Conservation (phyloP, 202 grass and related monocot species). For the Schoenoplectus tabernaemontani region DNA sequence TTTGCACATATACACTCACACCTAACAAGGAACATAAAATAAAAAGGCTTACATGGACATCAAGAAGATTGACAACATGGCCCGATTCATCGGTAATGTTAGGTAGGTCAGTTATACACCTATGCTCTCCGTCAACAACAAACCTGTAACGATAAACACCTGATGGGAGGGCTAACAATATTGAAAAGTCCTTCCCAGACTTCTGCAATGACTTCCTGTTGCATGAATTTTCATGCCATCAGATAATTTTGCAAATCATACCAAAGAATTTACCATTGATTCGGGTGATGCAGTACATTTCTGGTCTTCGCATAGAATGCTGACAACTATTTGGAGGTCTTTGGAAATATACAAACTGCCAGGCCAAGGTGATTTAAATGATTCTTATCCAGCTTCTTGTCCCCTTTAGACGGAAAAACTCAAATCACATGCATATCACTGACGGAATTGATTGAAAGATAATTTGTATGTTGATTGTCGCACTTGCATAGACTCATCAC, state of each 20-base stretch:
- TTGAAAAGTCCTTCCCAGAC: conserved; percentile 86
- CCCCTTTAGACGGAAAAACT: background rate
- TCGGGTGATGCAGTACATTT: background rate
- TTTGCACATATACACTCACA: conserved; percentile 1
- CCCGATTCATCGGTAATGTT: conserved; percentile 69
- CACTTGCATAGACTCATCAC: background rate
- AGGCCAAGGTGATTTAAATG: background rate
- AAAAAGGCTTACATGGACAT: conserved; percentile 80
- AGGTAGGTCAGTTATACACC: conserved; percentile 71
- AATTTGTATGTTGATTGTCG: background rate
- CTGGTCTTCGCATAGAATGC: background rate
- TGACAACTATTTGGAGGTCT: background rate
- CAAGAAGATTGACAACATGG: conserved; percentile 76
- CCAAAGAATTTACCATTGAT: background rate
- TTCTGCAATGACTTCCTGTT: conserved; percentile 82
- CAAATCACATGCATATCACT: background rate
- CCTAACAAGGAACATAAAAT: background rate
- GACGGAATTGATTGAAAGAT: background rate
- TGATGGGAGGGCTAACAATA: conserved; percentile 75
- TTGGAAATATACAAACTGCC: background rate
- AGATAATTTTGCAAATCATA: background rate
- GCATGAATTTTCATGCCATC: conserved; percentile 17
- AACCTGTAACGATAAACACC: conserved; percentile 89
- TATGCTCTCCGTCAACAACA: conserved; percentile 78
- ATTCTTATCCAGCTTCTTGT: background rate